Conservation (phyloP, 257 asterid species). For the Leonotis leonurus region DNA sequence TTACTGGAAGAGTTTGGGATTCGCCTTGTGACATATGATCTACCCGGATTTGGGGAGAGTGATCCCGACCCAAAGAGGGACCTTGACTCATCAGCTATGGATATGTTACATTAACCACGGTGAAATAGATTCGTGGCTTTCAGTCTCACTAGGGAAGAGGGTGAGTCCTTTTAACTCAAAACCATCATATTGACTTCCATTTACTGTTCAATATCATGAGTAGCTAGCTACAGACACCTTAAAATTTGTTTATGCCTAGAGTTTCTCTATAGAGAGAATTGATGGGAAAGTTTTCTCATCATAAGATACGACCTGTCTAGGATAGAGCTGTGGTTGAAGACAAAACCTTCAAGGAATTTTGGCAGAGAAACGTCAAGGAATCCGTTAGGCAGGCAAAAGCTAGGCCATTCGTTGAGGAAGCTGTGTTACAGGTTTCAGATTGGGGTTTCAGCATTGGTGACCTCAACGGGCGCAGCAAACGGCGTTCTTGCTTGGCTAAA, state of each 20-base stretch:
- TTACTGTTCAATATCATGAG: too few relatives aligned
- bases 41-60: slow-evolving; percentile 97
- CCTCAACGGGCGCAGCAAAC: slow-evolving; percentile 51
- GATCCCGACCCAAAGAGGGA: slow-evolving; percentile 81
- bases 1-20: slow-evolving; percentile 74
- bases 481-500: slow-evolving; percentile 63
- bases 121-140: slow-evolving; percentile 55
- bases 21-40: slow-evolving; percentile 75
- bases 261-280: background rate
- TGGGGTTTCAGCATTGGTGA: slow-evolving; percentile 89
- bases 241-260: too few relatives aligned
- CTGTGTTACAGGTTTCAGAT: slow-evolving; percentile 68
- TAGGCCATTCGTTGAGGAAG: slow-evolving; percentile 82
- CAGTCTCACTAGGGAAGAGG: slow-evolving; percentile 55
- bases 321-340: slow-evolving; percentile 65
- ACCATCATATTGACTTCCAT: too few relatives aligned
- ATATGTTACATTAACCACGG: slow-evolving; percentile 70
- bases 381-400: slow-evolving; percentile 68
- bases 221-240: too few relatives aligned
- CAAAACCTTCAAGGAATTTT: slow-evolving; percentile 47
- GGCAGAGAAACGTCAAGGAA: slow-evolving; percentile 90
- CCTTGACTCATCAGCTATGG: slow-evolving; percentile 91
- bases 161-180: too few relatives aligned
- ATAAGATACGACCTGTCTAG: slow-evolving; percentile 34
- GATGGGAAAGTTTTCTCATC: slow-evolving; percentile 8